Percentiles rank a stretch among this genome's conserved stretches.
Conservation (phyloP, 495 filamentous ascomycete genomes). For the Tuber umbilicatum region DNA sequence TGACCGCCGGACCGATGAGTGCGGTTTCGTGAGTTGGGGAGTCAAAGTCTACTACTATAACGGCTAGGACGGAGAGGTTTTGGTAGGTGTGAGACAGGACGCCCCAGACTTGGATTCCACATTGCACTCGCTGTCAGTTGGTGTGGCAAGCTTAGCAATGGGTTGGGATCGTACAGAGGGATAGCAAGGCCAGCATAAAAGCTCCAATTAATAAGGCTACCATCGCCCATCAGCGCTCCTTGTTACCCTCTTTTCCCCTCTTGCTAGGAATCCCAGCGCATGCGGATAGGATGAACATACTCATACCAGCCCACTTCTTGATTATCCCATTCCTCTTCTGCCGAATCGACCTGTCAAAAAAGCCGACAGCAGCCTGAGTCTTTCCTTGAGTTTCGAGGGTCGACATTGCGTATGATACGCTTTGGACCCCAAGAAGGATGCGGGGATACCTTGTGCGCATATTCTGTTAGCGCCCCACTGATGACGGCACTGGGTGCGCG, state of each 20-base stretch:
- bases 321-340: slow-evolving; percentile 9
- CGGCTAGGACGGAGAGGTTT: slow-evolving; percentile 48
- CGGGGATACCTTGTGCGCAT: not conserved
- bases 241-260: not conserved
- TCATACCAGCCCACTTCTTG: slow-evolving; percentile 11
- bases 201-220: slow-evolving; percentile 11
- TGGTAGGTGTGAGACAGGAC: slow-evolving; percentile 50
- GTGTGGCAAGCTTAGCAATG: not conserved
- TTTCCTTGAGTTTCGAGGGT: not conserved
- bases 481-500: not conserved
- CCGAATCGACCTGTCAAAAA: not conserved
- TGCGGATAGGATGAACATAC: slow-evolving; percentile 8
- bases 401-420: not conserved
- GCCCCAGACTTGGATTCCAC: slow-evolving; percentile 48
- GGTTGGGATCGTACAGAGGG: slow-evolving; percentile 7
- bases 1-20: slow-evolving; percentile 56
- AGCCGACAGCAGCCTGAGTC: not conserved
- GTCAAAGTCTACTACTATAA: slow-evolving; percentile 65
- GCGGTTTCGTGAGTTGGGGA: slow-evolving; percentile 45
- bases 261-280: not conserved
- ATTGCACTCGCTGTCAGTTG: not conserved
- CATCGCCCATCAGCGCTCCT: not conserved
- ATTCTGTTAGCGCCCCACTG: not conserved
- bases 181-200: slow-evolving; percentile 9
- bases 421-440: not conserved